Evolutionary conservation across 148 eudicot species (phyloP).

Genomic region (Heliamphora exappendiculata): DNA sequence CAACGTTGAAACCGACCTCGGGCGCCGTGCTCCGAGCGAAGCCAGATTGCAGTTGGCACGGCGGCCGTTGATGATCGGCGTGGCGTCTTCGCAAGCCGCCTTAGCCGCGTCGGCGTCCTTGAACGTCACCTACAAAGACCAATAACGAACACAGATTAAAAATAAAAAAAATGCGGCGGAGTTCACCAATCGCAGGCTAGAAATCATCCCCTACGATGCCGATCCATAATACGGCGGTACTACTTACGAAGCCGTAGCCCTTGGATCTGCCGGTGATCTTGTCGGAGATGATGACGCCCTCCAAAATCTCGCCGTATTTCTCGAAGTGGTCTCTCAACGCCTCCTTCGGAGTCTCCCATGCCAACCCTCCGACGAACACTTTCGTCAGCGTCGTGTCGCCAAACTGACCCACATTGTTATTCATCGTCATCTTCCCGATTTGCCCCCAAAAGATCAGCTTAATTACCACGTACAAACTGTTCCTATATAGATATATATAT

Average conservation of each 20-base stretch:
- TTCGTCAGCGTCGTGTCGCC: slow-evolving; percentile 81
- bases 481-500: background rate
- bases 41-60: slow-evolving; percentile 96
- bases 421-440: slow-evolving; percentile 29
- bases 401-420: slow-evolving; percentile 29
- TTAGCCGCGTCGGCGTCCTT: slow-evolving; percentile 80
- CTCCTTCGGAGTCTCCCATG: slow-evolving; percentile 87
- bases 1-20: slow-evolving; percentile 33
- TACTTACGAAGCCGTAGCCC: slow-evolving; percentile 89
- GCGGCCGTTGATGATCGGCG: slow-evolving; percentile 87
- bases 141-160: background rate
- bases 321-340: slow-evolving; percentile 62
- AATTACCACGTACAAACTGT: background rate
- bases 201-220: background rate
- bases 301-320: slow-evolving; percentile 72
- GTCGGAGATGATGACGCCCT: slow-evolving; percentile 83
- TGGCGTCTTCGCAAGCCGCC: slow-evolving; percentile 82
- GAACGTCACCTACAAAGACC: slow-evolving; percentile 63
- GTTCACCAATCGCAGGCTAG: background rate
- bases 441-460: background rate
- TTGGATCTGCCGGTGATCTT: slow-evolving; percentile 88
- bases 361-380: slow-evolving; percentile 89
- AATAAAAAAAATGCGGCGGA: background rate
- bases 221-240: background rate
- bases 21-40: slow-evolving; percentile 77